phyloP scores from a whole-genome alignment of 345 rosid genomes.

The Citrus glauca region DNA sequence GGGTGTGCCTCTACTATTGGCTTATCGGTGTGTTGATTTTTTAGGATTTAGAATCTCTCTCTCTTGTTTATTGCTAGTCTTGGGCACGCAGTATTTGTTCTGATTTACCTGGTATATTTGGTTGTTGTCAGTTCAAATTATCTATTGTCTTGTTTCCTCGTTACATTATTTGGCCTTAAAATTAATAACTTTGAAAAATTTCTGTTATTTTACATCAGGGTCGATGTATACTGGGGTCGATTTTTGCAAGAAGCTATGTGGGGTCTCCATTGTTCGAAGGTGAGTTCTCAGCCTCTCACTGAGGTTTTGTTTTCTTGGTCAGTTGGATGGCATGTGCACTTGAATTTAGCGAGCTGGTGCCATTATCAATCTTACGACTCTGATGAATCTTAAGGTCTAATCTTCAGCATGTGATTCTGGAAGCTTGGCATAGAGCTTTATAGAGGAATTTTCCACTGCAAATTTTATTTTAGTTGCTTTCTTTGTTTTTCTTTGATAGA shows the following conservation, averaged over 20 bases:
- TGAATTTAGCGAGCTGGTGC: neutral
- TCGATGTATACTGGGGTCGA: constrained; percentile 89
- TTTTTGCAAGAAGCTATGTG: constrained; percentile 98
- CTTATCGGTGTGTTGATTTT: neutral
- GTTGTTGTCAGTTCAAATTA: neutral
- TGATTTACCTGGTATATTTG: neutral
- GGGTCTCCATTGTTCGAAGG: constrained; percentile 96
- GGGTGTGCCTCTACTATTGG: neutral
- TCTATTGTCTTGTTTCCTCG: neutral
- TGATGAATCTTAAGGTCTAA: constrained; percentile 1
- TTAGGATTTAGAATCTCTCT: neutral
- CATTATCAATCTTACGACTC: neutral
- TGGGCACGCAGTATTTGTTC: neutral
- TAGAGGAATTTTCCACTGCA: neutral
- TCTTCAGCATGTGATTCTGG: constrained; percentile 1
- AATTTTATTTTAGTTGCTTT: neutral
- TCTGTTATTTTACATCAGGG: constrained; percentile 40
- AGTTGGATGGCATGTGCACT: constrained; percentile 7
- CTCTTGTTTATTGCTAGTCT: neutral
- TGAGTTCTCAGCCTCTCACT: constrained; percentile 48
- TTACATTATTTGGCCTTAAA: neutral
- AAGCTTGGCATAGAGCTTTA: constrained; percentile 9
- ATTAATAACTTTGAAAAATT: neutral
- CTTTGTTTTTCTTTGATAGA: neutral
- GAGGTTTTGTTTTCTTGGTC: constrained; percentile 26